Conservation (phyloP, 2,329 filamentous ascomycete genomes). For the Fusarium veterinarium region DNA sequence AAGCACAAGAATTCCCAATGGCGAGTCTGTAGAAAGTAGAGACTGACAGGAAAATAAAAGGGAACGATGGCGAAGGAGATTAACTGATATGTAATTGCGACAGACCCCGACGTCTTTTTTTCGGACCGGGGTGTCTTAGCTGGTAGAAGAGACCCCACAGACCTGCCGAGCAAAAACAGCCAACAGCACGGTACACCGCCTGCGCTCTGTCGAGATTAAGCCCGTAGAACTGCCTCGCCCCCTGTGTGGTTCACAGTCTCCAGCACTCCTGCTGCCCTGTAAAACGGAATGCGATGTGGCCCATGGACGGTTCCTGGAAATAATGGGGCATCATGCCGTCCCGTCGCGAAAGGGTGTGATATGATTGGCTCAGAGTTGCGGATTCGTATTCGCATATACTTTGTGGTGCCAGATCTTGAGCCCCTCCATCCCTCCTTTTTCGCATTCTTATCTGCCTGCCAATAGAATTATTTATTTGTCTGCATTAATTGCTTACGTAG, state of each 20-base stretch:
- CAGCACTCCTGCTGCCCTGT: constrained; percentile 4
- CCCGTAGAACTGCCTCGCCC: not conserved
- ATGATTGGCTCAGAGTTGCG: constrained; percentile 25
- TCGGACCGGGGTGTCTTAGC: constrained; percentile 33
- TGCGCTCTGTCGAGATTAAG: constrained; percentile 26
- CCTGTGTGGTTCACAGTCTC: constrained; percentile 12
- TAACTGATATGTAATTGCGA: constrained; percentile 49
- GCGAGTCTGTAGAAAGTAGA: constrained; percentile 33
- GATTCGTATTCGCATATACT: constrained; percentile 42
- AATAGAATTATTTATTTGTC: constrained; percentile 1
- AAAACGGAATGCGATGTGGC: constrained; percentile 20
- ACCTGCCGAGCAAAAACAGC: constrained; percentile 21
- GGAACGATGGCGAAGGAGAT: constrained; percentile 44
- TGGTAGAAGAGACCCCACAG: constrained; percentile 26
- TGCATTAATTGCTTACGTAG: constrained; percentile 19
- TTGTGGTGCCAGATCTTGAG: constrained; percentile 31
- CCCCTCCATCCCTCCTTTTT: constrained; percentile 32
- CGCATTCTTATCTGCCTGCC: constrained; percentile 38
- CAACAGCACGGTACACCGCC: constrained; percentile 31
- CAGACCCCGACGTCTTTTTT: constrained; percentile 42
- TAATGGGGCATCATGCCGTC: not conserved
- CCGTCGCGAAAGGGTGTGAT: not conserved
- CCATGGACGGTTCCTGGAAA: constrained; percentile 30
- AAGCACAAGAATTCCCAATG: constrained; percentile 23
- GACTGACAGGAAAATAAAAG: constrained; percentile 31